Conservation (phyloP, 495 filamentous ascomycete species). For the Chaetomium fimeti region DNA sequence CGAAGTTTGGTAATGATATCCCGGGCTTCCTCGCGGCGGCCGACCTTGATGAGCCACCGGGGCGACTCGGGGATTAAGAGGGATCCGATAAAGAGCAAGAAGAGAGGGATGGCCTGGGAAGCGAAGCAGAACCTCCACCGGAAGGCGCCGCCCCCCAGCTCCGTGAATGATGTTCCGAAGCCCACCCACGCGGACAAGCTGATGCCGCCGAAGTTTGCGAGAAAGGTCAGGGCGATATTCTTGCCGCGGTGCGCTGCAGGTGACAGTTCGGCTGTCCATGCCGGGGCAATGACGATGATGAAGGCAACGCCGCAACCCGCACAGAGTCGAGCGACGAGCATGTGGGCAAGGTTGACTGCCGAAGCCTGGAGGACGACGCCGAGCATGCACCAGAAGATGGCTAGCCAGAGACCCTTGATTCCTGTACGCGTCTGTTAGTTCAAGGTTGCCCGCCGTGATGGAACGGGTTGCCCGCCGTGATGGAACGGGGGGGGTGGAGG, state of each 20-base stretch:
- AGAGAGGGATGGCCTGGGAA: constrained; percentile 8
- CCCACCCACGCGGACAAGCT: constrained; percentile 1
- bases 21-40: neutral
- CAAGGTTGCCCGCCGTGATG: neutral
- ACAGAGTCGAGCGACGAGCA: constrained; percentile 1
- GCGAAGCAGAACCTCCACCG: constrained; percentile 5
- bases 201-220: constrained; percentile 6
- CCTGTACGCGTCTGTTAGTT: neutral
- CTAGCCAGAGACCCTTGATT: constrained; percentile 2
- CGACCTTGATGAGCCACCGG: constrained; percentile 2
- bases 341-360: neutral
- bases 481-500: neutral
- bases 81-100: constrained; percentile 1
- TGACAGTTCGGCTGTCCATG: constrained; percentile 6
- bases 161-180: constrained; percentile 3
- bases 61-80: constrained; percentile 7
- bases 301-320: constrained; percentile 7
- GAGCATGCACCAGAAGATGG: constrained; percentile 7
- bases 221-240: constrained; percentile 5
- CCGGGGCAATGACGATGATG: constrained; percentile 5
- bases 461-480: neutral
- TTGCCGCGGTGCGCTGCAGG: constrained; percentile 7
- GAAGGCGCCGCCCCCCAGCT: constrained; percentile 4
- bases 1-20: neutral
- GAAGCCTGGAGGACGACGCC: constrained; percentile 2